These are phyloP conservation scores for Chlorella sp. DNA, from an alignment of 139 green algal genomes.

Conservation along the genomic window DNA sequence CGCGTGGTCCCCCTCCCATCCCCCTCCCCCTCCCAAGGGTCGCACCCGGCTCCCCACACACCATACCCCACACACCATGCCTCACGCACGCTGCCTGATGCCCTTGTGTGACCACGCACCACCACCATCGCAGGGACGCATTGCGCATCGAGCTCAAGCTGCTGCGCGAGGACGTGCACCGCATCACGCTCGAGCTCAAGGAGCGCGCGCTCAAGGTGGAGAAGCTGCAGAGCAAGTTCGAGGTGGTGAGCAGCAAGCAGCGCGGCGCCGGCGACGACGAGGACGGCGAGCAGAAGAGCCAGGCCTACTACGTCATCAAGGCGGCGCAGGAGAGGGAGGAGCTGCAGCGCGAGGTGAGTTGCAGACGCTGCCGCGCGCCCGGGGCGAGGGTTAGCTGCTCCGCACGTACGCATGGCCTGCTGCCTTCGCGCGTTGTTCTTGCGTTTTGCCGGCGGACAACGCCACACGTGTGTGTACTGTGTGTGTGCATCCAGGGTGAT, in stretches of 20 bases:
- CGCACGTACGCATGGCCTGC: too few species aligned
- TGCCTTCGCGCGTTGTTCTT: too few species aligned
- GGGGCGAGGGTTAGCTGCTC: too few species aligned
- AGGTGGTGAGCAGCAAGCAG: constrained; percentile 46
- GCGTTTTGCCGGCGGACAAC: too few species aligned
- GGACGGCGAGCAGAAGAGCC: constrained; percentile 17
- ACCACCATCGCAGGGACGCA: constrained; percentile 39
- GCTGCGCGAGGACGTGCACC: constrained; percentile 73
- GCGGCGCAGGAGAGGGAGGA: constrained; percentile 75
- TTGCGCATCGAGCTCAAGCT: constrained; percentile 70
- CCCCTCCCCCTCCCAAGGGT: too few species aligned
- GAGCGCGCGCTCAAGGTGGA: constrained; percentile 51
- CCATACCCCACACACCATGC: too few species aligned
- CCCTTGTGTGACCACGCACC: not conserved
- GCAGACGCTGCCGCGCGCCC: too few species aligned
- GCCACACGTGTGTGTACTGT: too few species aligned
- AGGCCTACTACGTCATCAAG: constrained; percentile 92
- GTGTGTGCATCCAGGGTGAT: constrained; percentile 31
- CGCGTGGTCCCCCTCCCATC: too few species aligned
- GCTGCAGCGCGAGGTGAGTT: constrained; percentile 52
- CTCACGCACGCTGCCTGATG: not conserved
- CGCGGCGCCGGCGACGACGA: constrained; percentile 11
- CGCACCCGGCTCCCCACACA: too few species aligned
- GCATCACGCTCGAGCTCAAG: constrained; percentile 69
- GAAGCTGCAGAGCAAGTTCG: constrained; percentile 72